Evolutionary conservation across 2,329 filamentous ascomycete genomes (phyloP).

Genomic region (Graphilbum ipis-grandicollis): DNA sequence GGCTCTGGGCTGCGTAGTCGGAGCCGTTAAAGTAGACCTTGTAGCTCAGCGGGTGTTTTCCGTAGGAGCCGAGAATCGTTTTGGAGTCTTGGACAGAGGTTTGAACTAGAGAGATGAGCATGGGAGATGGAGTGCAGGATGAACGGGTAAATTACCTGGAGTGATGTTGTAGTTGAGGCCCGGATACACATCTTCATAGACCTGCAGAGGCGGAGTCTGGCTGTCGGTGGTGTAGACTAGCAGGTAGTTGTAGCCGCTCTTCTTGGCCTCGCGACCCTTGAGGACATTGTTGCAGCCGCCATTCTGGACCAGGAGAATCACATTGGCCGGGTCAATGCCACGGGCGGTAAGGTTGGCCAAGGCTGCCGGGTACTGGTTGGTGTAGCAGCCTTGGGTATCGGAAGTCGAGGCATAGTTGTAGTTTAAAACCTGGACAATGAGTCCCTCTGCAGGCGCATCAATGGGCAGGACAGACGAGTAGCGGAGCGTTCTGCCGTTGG

Average conservation of each 20-base stretch:
- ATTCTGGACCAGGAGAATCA: conserved; percentile 41
- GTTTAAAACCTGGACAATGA: conserved; percentile 30
- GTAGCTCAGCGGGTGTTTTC: no score
- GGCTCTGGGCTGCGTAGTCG: no score
- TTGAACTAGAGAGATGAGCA: no score
- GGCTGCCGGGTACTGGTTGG: no score
- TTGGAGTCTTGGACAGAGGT: no score
- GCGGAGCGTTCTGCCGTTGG: conserved; percentile 6
- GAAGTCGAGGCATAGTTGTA: conserved; percentile 22
- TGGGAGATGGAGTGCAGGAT: no score
- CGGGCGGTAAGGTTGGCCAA: conserved; percentile 22
- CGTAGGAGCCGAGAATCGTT: no score
- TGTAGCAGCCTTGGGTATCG: conserved; percentile 29
- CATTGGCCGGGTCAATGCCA: conserved; percentile 36
- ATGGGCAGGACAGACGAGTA: conserved; percentile 26
- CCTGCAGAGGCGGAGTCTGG: no score
- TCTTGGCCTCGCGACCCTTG: conserved; percentile 35
- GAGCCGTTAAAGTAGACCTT: no score
- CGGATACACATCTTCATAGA: no score
- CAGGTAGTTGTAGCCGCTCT: conserved; percentile 40
- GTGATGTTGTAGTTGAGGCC: no score
- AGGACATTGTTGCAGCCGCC: conserved; percentile 37
- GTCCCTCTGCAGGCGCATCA: conserved; percentile 22
- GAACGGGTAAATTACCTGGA: no score
- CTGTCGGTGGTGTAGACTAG: conserved; percentile 41